phyloP scores from a whole-genome alignment of 108 stramenopile species.

The Skeletonema marinoi region DNA sequence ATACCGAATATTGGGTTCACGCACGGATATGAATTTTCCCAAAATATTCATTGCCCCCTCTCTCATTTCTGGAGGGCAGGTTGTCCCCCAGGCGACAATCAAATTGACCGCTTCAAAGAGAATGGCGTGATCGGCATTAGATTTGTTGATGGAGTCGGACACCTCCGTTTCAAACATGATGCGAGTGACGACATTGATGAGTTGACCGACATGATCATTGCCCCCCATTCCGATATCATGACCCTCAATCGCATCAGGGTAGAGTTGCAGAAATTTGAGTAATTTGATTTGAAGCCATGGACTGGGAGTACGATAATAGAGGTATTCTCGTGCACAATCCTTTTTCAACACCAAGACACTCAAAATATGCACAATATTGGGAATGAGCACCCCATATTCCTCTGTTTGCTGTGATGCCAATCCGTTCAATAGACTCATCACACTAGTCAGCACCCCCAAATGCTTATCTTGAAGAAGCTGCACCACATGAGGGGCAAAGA shows the following conservation, averaged over 20 bases:
- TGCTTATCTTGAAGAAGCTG: conserved; percentile 91
- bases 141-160: conserved; percentile 95
- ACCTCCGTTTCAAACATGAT: conserved; percentile 92
- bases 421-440: conserved; percentile 88
- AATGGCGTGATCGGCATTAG: conserved; percentile 96
- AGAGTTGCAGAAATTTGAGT: conserved; percentile 93
- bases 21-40: conserved; percentile 93
- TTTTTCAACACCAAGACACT: conserved; percentile 88
- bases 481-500: conserved; percentile 86
- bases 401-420: conserved; percentile 74
- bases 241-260: conserved; percentile 70
- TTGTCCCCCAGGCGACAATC: conserved; percentile 89
- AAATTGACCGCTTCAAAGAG: conserved; percentile 96
- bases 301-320: conserved; percentile 95
- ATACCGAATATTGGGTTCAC: conserved; percentile 97
- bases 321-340: conserved; percentile 86
- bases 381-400: conserved; percentile 88
- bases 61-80: conserved; percentile 69
- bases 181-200: conserved; percentile 84
- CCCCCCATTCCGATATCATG: conserved; percentile 56
- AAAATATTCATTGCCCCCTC: conserved; percentile 92
- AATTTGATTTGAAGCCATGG: conserved; percentile 97
- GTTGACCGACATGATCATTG: conserved; percentile 73
- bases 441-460: conserved; percentile 90
- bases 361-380: conserved; percentile 90